Evolutionary conservation across 2,329 filamentous ascomycete genomes (phyloP).

Genomic region (Ophiosphaerella korrae): DNA sequence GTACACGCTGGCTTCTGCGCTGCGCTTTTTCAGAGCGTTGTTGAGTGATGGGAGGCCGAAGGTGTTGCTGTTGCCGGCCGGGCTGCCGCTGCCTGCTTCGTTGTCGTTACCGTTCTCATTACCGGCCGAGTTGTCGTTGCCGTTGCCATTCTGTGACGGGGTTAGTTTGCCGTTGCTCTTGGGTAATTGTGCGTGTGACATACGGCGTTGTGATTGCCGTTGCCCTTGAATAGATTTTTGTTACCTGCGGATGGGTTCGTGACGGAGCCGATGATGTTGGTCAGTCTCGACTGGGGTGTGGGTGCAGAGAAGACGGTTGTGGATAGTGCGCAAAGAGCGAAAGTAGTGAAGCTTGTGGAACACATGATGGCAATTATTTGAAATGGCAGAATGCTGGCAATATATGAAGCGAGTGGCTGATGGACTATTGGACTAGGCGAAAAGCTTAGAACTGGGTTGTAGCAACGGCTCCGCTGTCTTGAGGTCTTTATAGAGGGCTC

Average conservation of each 20-base stretch:
- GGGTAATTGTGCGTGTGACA: background rate
- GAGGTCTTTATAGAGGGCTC: background rate
- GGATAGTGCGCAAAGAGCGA: conserved; percentile 19
- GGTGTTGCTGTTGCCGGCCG: conserved; percentile 1
- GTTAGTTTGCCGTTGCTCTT: background rate
- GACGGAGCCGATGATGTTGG: conserved; percentile 12
- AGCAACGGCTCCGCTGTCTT: background rate
- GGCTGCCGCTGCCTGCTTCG: conserved; percentile 1
- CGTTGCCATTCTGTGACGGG: conserved; percentile 2
- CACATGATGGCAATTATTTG: conserved; percentile 11
- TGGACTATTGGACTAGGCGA: background rate
- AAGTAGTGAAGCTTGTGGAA: conserved; percentile 14
- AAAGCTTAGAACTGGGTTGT: background rate
- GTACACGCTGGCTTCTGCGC: background rate
- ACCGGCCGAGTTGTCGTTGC: background rate
- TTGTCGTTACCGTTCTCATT: background rate
- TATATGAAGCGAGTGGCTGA: background rate
- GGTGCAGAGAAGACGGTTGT: conserved; percentile 23
- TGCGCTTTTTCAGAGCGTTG: conserved; percentile 1
- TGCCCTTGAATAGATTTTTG: conserved; percentile 5
- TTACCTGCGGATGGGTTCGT: conserved; percentile 9
- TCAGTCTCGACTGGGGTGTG: conserved; percentile 9
- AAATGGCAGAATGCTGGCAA: background rate
- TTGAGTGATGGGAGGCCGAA: background rate
- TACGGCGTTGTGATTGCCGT: conserved; percentile 6